Conservation (phyloP, 2,329 filamentous ascomycete species). For the Trichoderma sp. region DNA sequence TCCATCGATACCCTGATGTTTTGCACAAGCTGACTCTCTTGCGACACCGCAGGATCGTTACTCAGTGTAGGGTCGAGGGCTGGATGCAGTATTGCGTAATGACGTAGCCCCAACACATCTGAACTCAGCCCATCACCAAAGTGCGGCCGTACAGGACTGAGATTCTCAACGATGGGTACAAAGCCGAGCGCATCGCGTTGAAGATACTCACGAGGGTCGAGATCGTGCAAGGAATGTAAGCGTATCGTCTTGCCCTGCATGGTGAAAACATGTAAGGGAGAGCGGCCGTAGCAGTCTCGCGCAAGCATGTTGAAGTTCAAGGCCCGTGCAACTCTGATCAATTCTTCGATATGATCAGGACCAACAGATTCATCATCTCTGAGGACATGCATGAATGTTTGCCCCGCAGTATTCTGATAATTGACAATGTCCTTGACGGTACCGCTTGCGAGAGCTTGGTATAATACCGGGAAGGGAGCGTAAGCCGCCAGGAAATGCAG, state of each 20-base stretch:
- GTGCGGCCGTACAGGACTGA: neutral
- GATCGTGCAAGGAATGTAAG: slow-evolving; percentile 36
- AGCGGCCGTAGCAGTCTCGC: slow-evolving; percentile 52
- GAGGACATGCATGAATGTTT: slow-evolving; percentile 49
- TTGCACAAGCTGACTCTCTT: slow-evolving; percentile 27
- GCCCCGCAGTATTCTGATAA: slow-evolving; percentile 42
- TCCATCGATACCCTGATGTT: slow-evolving; percentile 23
- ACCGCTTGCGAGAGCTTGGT: slow-evolving; percentile 27
- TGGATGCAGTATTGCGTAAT: neutral
- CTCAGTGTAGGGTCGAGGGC: neutral
- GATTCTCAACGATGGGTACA: slow-evolving; percentile 23
- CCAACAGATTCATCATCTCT: slow-evolving; percentile 27
- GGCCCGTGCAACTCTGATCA: slow-evolving; percentile 16
- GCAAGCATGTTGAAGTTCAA: slow-evolving; percentile 35
- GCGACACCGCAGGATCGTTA: slow-evolving; percentile 11
- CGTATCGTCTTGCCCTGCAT: slow-evolving; percentile 25
- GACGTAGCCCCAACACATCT: neutral
- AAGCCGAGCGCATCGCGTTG: slow-evolving; percentile 51
- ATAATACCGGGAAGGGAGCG: slow-evolving; percentile 31
- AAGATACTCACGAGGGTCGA: slow-evolving; percentile 33
- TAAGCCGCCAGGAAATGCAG: slow-evolving; percentile 46
- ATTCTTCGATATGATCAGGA: slow-evolving; percentile 27
- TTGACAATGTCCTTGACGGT: slow-evolving; percentile 27
- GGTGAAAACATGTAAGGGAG: slow-evolving; percentile 47
- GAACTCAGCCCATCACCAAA: neutral